A percentile compares a stretch with the other conserved stretches of the same genome.
Evolutionary conservation across 106 monocot species (phyloP).

Genomic region (Gastrodia elata): DNA sequence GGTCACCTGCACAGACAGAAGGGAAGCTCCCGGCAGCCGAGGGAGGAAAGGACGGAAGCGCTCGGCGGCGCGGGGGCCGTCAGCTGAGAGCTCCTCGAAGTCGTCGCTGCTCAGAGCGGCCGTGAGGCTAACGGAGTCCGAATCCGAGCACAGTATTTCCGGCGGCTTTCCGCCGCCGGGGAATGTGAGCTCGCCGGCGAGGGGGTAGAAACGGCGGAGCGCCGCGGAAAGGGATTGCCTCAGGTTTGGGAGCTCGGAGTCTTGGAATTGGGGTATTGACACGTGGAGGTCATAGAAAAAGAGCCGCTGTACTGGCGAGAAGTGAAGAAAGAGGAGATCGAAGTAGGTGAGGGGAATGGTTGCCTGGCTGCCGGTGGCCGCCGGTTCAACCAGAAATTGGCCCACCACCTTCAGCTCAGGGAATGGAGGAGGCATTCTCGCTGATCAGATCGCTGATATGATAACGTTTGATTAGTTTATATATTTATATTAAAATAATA

Average conservation of each 20-base stretch:
- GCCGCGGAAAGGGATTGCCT: conserved; percentile 32
- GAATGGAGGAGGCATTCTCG: too few species aligned
- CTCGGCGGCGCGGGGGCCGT: conserved; percentile 12
- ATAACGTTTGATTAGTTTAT: too few species aligned
- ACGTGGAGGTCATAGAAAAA: conserved; percentile 30
- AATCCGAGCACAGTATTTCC: conserved; percentile 7
- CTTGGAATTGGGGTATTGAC: conserved; percentile 10
- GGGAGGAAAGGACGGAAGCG: conserved; percentile 5
- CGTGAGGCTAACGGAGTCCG: conserved; percentile 8
- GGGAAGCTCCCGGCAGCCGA: not conserved
- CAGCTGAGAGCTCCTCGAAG: conserved; percentile 12
- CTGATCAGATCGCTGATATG: too few species aligned
- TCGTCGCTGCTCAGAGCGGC: conserved; percentile 2
- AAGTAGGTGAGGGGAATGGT: conserved; percentile 22
- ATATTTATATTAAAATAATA: too few species aligned
- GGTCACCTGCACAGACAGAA: conserved; percentile 31
- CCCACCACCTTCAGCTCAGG: conserved; percentile 5
- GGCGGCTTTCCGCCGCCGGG: not conserved
- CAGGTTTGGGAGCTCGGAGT: conserved; percentile 19
- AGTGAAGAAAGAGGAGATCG: conserved; percentile 21
- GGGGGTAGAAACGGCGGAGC: conserved; percentile 32
- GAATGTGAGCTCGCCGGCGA: conserved; percentile 21
- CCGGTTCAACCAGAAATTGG: conserved; percentile 5
- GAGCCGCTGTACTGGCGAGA: conserved; percentile 31
- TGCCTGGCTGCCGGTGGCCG: not conserved